A percentile compares a stretch with the other conserved stretches of the same genome.
These are phyloP conservation scores for Alternaria triticina DNA, from an alignment of 2,329 filamentous ascomycete genomes.

Conservation along the genomic window DNA sequence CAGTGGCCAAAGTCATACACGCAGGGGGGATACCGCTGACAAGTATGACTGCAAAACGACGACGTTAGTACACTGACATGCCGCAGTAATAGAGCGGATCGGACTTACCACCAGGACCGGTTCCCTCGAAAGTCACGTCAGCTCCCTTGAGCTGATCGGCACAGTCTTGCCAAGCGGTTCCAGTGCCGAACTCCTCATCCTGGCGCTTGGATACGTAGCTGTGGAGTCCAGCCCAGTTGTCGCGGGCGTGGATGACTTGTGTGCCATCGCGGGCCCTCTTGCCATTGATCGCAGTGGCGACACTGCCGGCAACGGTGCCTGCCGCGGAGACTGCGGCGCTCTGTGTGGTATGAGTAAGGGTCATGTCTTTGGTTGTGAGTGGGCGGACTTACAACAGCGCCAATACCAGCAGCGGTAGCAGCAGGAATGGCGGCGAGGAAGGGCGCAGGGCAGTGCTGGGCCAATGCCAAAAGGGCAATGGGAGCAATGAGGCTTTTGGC, in stretches of 20 bases:
- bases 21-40: background rate
- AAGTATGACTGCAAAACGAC: background rate
- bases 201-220: background rate
- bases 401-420: background rate
- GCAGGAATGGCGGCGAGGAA: background rate
- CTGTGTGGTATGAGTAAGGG: background rate
- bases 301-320: background rate
- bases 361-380: background rate
- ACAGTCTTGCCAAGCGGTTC: background rate
- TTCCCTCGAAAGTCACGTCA: background rate
- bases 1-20: background rate
- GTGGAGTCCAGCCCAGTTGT: background rate
- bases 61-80: background rate
- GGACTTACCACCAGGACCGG: background rate
- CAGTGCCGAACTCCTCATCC: background rate
- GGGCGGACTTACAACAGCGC: background rate
- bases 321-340: background rate
- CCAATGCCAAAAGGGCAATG: background rate
- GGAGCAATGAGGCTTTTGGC: background rate
- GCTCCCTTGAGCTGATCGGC: background rate
- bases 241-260: background rate
- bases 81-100: background rate
- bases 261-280: background rate
- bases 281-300: background rate
- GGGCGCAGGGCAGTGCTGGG: background rate